Base-by-base conservation (phyloP, 257 asterid species). In the Knoxia roxburghii region DNA sequence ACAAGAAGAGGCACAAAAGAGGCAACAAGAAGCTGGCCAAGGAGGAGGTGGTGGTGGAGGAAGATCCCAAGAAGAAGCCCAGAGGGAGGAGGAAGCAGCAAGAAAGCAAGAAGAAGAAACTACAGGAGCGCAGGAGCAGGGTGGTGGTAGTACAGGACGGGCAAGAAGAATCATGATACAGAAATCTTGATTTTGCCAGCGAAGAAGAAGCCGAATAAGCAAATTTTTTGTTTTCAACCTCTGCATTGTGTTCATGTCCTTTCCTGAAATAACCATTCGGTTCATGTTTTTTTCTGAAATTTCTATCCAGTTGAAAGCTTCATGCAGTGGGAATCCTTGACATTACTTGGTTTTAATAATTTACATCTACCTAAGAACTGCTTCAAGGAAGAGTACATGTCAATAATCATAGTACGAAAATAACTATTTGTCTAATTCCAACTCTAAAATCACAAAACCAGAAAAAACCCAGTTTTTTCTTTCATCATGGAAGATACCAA, bases 111-210 rank as follows among this genome's bases (percentile, higher is more conserved):
- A 43, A 30, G 62, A 18, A 10, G 27, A 3, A 6, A 48, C 54
- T 55, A 66, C 49, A 64, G 49, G 61, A 33, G 53, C 62, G 43
- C 53, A 39, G 24, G 61, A 60, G 62, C 45, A 61, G 30, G 56
- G 60, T 24, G 17, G 65, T 54, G 67, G 21, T 69, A n/a, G n/a
- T n/a, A 56, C 29, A 48, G 41, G 53, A 41, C 27, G 53, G 72
- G 57, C 73, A 57, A 39, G 80, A 74, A 40, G 65, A 43, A 15
- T 54, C 66, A 29, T 53, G 68, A 67, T 53, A 30, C 62, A 7
- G 32, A 33, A 27, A 10, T 6, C 73, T 55, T 53, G 56, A 62
- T 8, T n/a, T 46, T 10, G n/a, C 26, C 49, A 51, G 54, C 40
- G 63, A 26, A 23, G 43, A 56, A 8, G 48, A 37, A 23, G 17